phyloP scores from a whole-genome alignment of 176 grass and related monocot genomes.

The Dactylis glomerata region DNA sequence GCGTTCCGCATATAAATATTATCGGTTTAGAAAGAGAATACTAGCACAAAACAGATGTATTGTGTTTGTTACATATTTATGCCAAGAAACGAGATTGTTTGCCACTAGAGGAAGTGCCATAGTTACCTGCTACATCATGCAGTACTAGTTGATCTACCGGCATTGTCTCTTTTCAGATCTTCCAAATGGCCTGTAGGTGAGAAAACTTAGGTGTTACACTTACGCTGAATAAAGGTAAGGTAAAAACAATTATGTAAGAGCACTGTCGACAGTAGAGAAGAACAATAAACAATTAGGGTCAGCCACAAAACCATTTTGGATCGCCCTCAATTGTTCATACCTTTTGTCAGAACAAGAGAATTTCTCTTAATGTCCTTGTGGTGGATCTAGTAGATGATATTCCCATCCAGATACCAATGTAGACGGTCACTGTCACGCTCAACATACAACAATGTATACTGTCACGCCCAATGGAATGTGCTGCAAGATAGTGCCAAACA shows the following conservation, averaged over 20 bases:
- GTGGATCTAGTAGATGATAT: too few relatives aligned
- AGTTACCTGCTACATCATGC: conserved; percentile 67
- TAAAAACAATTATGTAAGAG: conserved; percentile 15
- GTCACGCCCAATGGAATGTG: too few relatives aligned
- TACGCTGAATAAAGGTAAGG: conserved; percentile 1
- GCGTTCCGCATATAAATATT: background rate
- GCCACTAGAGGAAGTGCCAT: conserved; percentile 71
- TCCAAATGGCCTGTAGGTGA: conserved; percentile 42
- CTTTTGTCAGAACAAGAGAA: too few relatives aligned
- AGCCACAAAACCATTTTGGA: too few relatives aligned
- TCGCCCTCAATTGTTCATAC: too few relatives aligned
- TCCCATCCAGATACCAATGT: too few relatives aligned
- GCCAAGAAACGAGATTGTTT: conserved; percentile 16
- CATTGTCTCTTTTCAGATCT: conserved; percentile 49
- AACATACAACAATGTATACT: too few relatives aligned
- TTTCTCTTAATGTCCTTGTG: too few relatives aligned
- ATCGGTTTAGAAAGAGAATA: background rate
- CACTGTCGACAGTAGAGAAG: too few relatives aligned
- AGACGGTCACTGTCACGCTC: too few relatives aligned
- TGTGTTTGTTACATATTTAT: background rate
- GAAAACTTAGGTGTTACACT: conserved; percentile 23
- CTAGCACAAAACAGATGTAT: background rate
- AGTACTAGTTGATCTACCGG: conserved; percentile 61
- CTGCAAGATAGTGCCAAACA: too few relatives aligned
- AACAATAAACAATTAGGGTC: too few relatives aligned